Percentiles rank a stretch among this genome's conserved stretches.
phyloP scores from a whole-genome alignment of 2,329 filamentous ascomycete species.

The Neofusicoccum sp. region DNA sequence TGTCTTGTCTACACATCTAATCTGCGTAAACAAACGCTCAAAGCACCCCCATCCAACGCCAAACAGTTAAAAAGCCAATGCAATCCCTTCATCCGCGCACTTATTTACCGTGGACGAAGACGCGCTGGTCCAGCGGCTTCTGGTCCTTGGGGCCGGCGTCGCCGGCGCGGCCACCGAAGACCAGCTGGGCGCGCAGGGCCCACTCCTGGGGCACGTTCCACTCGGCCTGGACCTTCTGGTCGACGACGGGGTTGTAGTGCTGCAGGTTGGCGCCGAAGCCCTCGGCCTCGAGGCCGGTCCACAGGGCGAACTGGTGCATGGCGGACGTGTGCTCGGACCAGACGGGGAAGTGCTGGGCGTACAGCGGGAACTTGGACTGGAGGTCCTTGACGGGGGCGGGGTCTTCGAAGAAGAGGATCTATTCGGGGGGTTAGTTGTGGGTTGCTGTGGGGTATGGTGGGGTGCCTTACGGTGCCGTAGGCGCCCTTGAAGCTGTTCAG shows the following conservation, averaged over 20 bases:
- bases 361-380: slow-evolving; percentile 67
- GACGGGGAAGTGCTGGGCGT: slow-evolving; percentile 74
- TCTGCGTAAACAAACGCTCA: no score
- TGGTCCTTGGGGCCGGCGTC: slow-evolving; percentile 63
- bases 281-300: slow-evolving; percentile 79
- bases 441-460: not conserved
- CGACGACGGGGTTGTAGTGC: slow-evolving; percentile 88
- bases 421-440: not conserved
- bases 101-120: slow-evolving; percentile 42
- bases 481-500: slow-evolving; percentile 64
- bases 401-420: slow-evolving; percentile 86
- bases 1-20: no score
- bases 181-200: slow-evolving; percentile 78
- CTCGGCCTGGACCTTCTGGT: slow-evolving; percentile 64
- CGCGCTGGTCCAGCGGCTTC: slow-evolving; percentile 62
- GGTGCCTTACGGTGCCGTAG: slow-evolving; percentile 68
- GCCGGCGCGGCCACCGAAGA: slow-evolving; percentile 68
- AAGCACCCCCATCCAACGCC: no score
- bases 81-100: not conserved
- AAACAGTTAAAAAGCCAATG: no score
- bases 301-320: slow-evolving; percentile 79
- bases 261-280: slow-evolving; percentile 86
- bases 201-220: slow-evolving; percentile 73
- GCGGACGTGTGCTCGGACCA: slow-evolving; percentile 76
- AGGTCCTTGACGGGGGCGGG: slow-evolving; percentile 63